phyloP scores from a whole-genome alignment of 345 rosid genomes.

The Melaleuca alternifolia region DNA sequence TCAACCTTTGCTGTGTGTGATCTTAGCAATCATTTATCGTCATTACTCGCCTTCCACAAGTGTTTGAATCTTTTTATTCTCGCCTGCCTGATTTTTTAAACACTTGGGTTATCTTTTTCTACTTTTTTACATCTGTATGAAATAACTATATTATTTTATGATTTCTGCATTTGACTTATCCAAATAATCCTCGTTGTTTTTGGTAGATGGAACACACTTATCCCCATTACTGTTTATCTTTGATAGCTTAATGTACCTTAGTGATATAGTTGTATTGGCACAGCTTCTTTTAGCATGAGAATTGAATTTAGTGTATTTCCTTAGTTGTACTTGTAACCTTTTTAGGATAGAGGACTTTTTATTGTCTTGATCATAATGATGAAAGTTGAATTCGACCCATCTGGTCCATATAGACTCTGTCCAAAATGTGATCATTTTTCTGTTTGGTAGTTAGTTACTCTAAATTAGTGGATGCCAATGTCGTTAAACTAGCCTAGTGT shows the following conservation, averaged over 20 bases:
- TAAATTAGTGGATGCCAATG: not conserved
- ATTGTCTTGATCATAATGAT: not conserved
- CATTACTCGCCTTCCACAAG: not conserved
- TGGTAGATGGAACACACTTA: not conserved
- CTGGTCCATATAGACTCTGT: not conserved
- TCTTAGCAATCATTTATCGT: not conserved
- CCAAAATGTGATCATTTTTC: not conserved
- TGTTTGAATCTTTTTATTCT: not conserved
- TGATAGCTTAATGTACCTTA: not conserved
- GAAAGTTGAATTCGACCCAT: not conserved
- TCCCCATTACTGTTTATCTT: not conserved
- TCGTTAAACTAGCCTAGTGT: not conserved
- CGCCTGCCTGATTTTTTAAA: not conserved
- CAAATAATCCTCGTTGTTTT: not conserved
- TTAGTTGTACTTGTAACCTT: not conserved
- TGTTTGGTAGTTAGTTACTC: not conserved
- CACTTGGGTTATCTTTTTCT: not conserved
- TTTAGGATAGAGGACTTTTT: not conserved
- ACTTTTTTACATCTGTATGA: not conserved
- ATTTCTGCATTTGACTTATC: not conserved
- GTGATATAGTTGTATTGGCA: not conserved
- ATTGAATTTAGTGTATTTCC: not conserved
- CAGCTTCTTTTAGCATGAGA: not conserved
- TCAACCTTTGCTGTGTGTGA: not conserved
- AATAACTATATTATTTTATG: not conserved